Evolutionary conservation across 2,329 filamentous ascomycete genomes (phyloP).

Genomic region (Pseudopithomyces maydicus): DNA sequence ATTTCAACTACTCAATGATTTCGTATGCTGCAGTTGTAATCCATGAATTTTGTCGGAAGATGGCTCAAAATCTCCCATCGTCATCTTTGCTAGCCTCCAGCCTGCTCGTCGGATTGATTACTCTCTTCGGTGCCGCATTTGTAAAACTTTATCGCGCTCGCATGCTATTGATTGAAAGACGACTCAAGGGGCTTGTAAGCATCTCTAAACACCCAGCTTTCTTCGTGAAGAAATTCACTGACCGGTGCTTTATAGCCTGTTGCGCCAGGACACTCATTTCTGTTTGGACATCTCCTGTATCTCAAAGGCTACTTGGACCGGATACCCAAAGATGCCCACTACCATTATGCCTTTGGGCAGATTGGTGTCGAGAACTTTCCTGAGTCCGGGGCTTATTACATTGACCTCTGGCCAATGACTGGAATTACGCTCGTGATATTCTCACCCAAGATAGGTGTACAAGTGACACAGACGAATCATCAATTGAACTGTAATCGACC

Average conservation of each 20-base stretch:
- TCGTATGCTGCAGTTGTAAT: too few species aligned
- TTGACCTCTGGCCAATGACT: constrained; percentile 14
- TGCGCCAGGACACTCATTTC: constrained; percentile 12
- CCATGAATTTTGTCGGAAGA: too few species aligned
- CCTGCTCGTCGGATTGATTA: background rate
- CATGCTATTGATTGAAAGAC: constrained; percentile 4
- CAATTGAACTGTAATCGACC: constrained; percentile 8
- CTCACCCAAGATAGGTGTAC: constrained; percentile 1
- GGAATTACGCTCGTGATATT: constrained; percentile 2
- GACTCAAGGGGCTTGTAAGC: constrained; percentile 6
- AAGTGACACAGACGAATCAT: constrained; percentile 12
- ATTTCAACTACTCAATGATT: too few species aligned
- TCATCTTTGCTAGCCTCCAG: background rate
- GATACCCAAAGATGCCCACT: constrained; percentile 12
- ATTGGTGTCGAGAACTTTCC: constrained; percentile 9
- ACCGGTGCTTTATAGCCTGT: constrained; percentile 4
- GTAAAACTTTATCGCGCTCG: constrained; percentile 4
- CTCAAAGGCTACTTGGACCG: constrained; percentile 9
- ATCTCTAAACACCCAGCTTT: background rate
- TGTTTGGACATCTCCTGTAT: constrained; percentile 14
- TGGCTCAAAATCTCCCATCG: too few species aligned
- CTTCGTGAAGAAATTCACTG: background rate
- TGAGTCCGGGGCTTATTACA: constrained; percentile 8
- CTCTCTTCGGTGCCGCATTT: background rate
- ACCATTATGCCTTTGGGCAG: constrained; percentile 7